Conservation (phyloP, 2,329 filamentous ascomycete genomes). For the Mollisiaceae sp. region DNA sequence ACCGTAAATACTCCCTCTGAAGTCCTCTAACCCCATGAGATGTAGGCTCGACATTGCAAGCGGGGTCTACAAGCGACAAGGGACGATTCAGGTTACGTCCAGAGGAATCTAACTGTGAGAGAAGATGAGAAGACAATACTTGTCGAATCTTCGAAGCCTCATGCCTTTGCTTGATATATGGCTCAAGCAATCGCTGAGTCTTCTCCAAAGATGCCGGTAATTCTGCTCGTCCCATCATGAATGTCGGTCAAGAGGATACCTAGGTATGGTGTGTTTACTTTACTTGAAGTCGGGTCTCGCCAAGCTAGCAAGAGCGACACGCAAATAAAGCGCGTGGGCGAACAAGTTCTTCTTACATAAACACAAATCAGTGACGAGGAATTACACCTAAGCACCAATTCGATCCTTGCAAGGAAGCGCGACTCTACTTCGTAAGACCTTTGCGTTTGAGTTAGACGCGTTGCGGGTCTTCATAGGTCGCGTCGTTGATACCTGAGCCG, state of each 20-base stretch:
- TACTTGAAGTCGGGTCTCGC: background rate
- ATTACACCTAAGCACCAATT: background rate
- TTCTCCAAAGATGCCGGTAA: slow-evolving; percentile 46
- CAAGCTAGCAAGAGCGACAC: background rate
- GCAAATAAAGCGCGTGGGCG: background rate
- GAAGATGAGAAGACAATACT: slow-evolving; percentile 59
- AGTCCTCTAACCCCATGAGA: slow-evolving; percentile 50
- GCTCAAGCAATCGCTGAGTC: slow-evolving; percentile 52
- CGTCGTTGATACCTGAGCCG: background rate
- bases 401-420: background rate
- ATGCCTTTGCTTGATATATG: slow-evolving; percentile 61
- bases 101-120: slow-evolving; percentile 46
- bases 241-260: background rate
- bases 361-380: background rate
- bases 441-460: background rate
- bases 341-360: background rate
- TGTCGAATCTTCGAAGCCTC: slow-evolving; percentile 62
- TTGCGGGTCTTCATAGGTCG: background rate
- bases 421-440: background rate
- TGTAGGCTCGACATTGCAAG: slow-evolving; percentile 44
- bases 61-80: slow-evolving; percentile 54
- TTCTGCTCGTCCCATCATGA: slow-evolving; percentile 28
- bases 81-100: slow-evolving; percentile 44
- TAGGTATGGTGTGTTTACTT: background rate
- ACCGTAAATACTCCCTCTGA: slow-evolving; percentile 60